Base-by-base conservation (phyloP, 495 filamentous ascomycete species). In the Penicillium verhagenii region DNA sequence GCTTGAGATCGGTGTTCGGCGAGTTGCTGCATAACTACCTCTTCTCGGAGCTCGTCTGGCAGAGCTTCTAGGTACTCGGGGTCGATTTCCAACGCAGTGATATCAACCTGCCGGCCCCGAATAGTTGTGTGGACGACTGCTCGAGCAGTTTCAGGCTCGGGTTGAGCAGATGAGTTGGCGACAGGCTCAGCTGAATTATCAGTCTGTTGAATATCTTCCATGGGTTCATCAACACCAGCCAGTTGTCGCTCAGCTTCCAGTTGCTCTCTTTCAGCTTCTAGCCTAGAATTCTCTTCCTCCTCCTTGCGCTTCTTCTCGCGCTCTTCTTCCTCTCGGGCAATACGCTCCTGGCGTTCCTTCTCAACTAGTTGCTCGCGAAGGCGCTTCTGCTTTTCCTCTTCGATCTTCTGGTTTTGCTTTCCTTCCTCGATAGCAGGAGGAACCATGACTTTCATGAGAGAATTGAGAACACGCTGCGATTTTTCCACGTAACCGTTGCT, bases 51-150 rank as follows among this genome's bases (percentile, higher is more conserved):
- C 37, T 97, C 94, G 54, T 99, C 94, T 1, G 94, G 94, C 16
- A 99, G 77, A 33, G 91, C 95, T 50, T 94, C 90, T 3, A 99
- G 82, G 69, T 96, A 99, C 37, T 91, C 91, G 13, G 89, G 82
- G 62, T 99, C 94, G 53, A 99, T 97, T 53, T 92, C 92, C 59
- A 99, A 81, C 23, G 85, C 88, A 4, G 94, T 97, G 50, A 99
- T 93, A 65, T 99, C 93, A 43, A 96, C 76, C 49, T 90, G 82
- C 43, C 86, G 85, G 24, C 91, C 92, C 58, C 91, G 83, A 49
- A 99, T 90, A 1, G 82, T 92, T 6, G 88, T 92, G 45, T 80
- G 81, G 44, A 93, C 79, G 44, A 93, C 79, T 13, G 89, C 89
- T 21, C 85, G 81, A 20, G 79, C 71, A 42, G 83, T 75, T 3